Base-by-base conservation (phyloP, 2,329 filamentous ascomycete genomes). In the Colletotrichum horii region DNA sequence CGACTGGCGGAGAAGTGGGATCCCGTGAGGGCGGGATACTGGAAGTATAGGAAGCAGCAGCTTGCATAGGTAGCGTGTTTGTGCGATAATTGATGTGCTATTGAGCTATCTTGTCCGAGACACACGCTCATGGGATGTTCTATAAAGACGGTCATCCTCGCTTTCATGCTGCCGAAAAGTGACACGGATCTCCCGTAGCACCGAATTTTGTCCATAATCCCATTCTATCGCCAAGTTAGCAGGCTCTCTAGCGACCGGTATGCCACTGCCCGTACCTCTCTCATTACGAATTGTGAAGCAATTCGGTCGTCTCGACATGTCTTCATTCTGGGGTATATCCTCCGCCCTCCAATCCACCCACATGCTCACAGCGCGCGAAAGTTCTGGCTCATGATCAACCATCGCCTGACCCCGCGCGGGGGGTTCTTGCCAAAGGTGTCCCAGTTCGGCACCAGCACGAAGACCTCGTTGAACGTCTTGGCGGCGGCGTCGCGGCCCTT, bases 11-110 rank as follows among this genome's bases (percentile, higher is more conserved):
- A 94, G 81, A 96, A 93, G 87, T 99, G 96, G 90, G 97, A 99
- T 88, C 95, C 95, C 8, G 94, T 99, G 76, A 89, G 97, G 74
- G 93, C 93, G 78, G 96, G 96, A 78, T 99, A 98, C 85, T 99
- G 97, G 97, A 93, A 94, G 80, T 98, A 86, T 66, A 80, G 84
- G 32, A 79, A 81, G 19, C 77, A 80, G 48, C 80, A 83, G 75
- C 60, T 78, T 16, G 68, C 62, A 32, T 71, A 68, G 32, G 48
- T 32, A 67, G 56, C 38, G 16, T 4, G 56, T 30, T 61, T 48
- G 26, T 61, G 36, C 22, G 28, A 65, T 34, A 60, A 60, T 22
- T 19, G 16, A 60, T 8, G 19, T 32, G 19, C 24, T 36, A 43
- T 65, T 65, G 56, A 34, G 62, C 38, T 67, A 66, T 55, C 38